A percentile compares a stretch with the other conserved stretches of the same genome.
phyloP scores from a whole-genome alignment of 83 land plant species.

The Picea mariana region DNA sequence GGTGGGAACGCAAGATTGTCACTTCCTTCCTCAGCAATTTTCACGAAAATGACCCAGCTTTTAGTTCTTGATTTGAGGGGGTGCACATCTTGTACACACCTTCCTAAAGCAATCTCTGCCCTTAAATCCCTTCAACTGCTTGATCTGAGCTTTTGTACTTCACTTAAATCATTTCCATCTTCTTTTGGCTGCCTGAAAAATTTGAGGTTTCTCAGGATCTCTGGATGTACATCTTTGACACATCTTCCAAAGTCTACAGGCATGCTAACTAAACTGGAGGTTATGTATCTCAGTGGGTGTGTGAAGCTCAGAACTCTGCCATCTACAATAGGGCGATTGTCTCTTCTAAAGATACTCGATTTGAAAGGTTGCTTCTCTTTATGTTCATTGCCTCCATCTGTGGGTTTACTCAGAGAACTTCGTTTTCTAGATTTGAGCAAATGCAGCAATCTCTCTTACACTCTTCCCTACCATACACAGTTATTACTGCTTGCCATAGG shows the following conservation, averaged over 20 bases:
- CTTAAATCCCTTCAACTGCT: slow-evolving; percentile 19
- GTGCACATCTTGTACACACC: slow-evolving; percentile 18
- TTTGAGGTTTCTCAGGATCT: slow-evolving; percentile 18
- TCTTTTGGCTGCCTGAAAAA: slow-evolving; percentile 17
- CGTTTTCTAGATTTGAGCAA: slow-evolving; percentile 18
- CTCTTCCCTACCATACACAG: slow-evolving; percentile 15
- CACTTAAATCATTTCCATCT: slow-evolving; percentile 19
- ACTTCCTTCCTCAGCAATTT: slow-evolving; percentile 2
- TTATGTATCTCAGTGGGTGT: slow-evolving; percentile 24
- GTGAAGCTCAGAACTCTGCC: slow-evolving; percentile 18
- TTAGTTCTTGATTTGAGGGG: slow-evolving; percentile 20
- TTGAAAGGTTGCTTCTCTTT: slow-evolving; percentile 20
- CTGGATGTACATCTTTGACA: slow-evolving; percentile 22
- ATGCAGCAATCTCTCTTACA: slow-evolving; percentile 24
- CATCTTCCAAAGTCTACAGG: slow-evolving; percentile 20
- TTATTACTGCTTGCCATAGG: slow-evolving; percentile 8
- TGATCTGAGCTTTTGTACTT: slow-evolving; percentile 24
- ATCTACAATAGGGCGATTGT: slow-evolving; percentile 17
- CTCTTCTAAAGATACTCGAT: slow-evolving; percentile 21
- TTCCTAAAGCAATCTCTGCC: slow-evolving; percentile 20
- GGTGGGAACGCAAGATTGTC: slow-evolving; percentile 14
- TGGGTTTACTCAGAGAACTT: slow-evolving; percentile 24
- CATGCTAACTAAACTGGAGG: slow-evolving; percentile 11
- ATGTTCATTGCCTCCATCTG: slow-evolving; percentile 16
- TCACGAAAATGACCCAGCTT: slow-evolving; percentile 22